Base-by-base conservation (phyloP, 257 asterid species). In the Solanum clarkiae region DNA sequence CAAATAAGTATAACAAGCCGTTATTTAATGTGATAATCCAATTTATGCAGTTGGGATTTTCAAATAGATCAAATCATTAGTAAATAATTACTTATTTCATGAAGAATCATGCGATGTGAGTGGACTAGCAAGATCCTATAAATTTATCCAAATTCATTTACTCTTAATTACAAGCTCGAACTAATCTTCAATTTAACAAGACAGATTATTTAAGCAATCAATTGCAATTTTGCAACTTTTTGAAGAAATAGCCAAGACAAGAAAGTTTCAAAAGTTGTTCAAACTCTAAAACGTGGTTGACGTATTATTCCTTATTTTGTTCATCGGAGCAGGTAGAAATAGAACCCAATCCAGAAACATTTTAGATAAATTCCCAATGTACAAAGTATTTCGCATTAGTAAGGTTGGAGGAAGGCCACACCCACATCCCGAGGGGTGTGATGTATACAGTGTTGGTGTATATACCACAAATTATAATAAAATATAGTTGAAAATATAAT, bases 301-400 rank as follows among this genome's bases (percentile, higher is more conserved):
- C 86, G 83, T 87, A 40, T 36, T 36, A n/a, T 69, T 36, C 59
- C 45, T 26, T 22, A 74, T 87, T 79, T 68, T 24, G 83, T 70
- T 90, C 79, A 51, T 84, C 89, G 93, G 94, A 92, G 98, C 80
- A 70, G 80, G 94, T 93, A 89, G 87, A 94, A 90, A 93, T 80
- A 88, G 0, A 70, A 70, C 29, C 42, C 29, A 87, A 32, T 32
- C 36, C 36, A 32, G 36, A 32, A 32, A 32, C 36, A 32, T 32
- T 32, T 18, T 0, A 10, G 3, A 70, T 87, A 87, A 32, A 57
- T 8, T 45, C 7, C 0, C 18, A 11, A 3, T 66, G 7, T 13
- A 15, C 12, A 66, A 66, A 66, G 42, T 12, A 22, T 60, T 3
- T 5, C 1, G 68, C 0, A 1, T 26, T 14, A 65, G 44, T 20